A percentile compares a stretch with the other conserved stretches of the same genome.
phyloP scores from a whole-genome alignment of 345 rosid genomes.

The Triadica sebifera region DNA sequence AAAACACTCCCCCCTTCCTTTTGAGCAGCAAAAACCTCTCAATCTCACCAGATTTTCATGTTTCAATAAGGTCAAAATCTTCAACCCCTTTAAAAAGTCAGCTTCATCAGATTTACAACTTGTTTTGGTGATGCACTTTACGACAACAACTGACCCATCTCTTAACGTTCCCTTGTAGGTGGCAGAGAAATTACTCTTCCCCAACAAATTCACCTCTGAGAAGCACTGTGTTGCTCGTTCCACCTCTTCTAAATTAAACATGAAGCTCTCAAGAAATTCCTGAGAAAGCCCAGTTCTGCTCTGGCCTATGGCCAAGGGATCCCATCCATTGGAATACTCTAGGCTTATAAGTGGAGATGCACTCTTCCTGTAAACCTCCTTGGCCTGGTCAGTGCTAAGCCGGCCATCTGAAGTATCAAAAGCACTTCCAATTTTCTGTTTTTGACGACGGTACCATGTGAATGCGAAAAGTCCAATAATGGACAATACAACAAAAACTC shows the following conservation, averaged over 20 bases:
- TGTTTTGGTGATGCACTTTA: conserved; percentile 77
- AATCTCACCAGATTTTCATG: conserved; percentile 76
- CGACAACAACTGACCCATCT: conserved; percentile 74
- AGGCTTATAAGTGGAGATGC: conserved; percentile 77
- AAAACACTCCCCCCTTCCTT: conserved; percentile 91
- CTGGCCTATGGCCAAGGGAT: conserved; percentile 68
- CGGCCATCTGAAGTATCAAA: conserved; percentile 56
- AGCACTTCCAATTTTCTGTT: conserved; percentile 70
- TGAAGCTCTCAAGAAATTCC: conserved; percentile 82
- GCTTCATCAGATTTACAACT: conserved; percentile 83
- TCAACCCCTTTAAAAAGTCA: conserved; percentile 78
- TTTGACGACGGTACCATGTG: conserved; percentile 55
- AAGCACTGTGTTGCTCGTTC: conserved; percentile 94
- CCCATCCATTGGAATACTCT: conserved; percentile 94
- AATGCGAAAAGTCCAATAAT: conserved; percentile 47
- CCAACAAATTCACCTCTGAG: conserved; percentile 70
- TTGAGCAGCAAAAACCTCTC: conserved; percentile 94
- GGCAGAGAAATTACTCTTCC: conserved; percentile 70
- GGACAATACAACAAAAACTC: conserved; percentile 37
- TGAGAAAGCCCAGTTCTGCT: conserved; percentile 56
- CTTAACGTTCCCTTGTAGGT: conserved; percentile 73
- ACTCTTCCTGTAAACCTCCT: conserved; percentile 56
- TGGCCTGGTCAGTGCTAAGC: conserved; percentile 61
- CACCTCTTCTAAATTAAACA: conserved; percentile 89
- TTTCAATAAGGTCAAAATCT: conserved; percentile 63